A percentile compares a stretch with the other conserved stretches of the same genome.
phyloP scores from a whole-genome alignment of 116 monocot genomes.

The Dioscorea cayenensis region DNA sequence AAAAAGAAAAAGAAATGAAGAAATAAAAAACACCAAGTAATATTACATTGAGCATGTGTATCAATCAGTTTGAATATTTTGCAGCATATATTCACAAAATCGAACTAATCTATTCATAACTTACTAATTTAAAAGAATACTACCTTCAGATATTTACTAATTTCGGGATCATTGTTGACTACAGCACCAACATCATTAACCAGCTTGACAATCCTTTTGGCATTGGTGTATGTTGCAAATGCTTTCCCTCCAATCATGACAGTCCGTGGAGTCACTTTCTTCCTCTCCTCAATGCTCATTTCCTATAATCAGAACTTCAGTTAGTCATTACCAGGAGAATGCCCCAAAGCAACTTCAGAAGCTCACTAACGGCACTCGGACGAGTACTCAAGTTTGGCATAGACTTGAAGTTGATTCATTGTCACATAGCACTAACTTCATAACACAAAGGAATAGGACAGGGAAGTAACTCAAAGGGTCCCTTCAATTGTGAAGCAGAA shows the following conservation, averaged over 20 bases:
- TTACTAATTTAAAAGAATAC: background rate
- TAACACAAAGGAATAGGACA: no score
- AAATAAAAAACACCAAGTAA: background rate
- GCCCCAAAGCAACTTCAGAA: no score
- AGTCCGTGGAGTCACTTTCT: slow-evolving; percentile 66
- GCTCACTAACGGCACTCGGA: no score
- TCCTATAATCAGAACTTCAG: slow-evolving; percentile 36
- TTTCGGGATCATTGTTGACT: slow-evolving; percentile 78
- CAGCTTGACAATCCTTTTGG: slow-evolving; percentile 89
- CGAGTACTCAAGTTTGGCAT: no score
- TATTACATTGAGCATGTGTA: background rate
- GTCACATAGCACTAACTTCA: no score
- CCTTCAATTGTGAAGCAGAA: no score
- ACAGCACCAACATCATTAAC: slow-evolving; percentile 86
- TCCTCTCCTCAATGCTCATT: slow-evolving; percentile 71
- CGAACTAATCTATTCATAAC: background rate
- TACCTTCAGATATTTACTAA: slow-evolving; percentile 71
- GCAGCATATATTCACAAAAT: background rate
- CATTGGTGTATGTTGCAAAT: slow-evolving; percentile 95
- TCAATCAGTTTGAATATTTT: background rate
- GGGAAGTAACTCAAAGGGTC: no score
- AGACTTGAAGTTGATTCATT: no score
- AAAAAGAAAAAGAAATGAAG: background rate
- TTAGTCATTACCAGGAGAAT: no score
- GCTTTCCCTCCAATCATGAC: slow-evolving; percentile 93